Conservation (phyloP, 257 asterid genomes). For the Coffea canephora region DNA sequence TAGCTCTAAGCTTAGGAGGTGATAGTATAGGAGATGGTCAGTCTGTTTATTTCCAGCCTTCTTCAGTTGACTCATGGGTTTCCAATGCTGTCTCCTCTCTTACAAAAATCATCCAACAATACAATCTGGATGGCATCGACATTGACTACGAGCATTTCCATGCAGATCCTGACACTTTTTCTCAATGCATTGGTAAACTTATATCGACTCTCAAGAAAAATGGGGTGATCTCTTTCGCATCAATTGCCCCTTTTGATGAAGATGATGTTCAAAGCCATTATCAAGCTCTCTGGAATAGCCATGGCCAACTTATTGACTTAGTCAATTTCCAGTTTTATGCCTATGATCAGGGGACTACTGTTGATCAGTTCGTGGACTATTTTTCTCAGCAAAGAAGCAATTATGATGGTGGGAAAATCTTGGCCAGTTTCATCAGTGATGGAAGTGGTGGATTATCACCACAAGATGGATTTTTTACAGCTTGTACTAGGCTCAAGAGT, state of each 20-base stretch:
- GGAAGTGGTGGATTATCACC: constrained; percentile 65
- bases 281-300: constrained; percentile 56
- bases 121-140: constrained; percentile 66
- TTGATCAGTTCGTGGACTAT: constrained; percentile 49
- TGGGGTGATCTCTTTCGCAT: constrained; percentile 58
- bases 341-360: constrained; percentile 59
- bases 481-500: constrained; percentile 48
- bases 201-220: constrained; percentile 45
- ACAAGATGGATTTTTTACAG: constrained; percentile 53
- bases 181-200: constrained; percentile 51
- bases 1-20: constrained; percentile 72
- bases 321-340: constrained; percentile 87
- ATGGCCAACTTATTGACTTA: constrained; percentile 50
- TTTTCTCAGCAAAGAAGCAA: constrained; percentile 43
- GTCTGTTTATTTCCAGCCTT: constrained; percentile 53
- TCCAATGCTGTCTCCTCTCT: constrained; percentile 73
- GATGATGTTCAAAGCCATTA: constrained; percentile 64
- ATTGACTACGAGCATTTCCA: constrained; percentile 75
- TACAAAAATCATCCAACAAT: constrained; percentile 41
- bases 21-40: constrained; percentile 46
- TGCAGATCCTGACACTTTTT: constrained; percentile 42
- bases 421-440: constrained; percentile 58
- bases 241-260: constrained; percentile 77
- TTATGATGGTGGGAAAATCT: constrained; percentile 55
- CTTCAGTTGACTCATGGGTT: constrained; percentile 55